Evolutionary conservation across 1,284 basidiomycete genomes (phyloP).

Genomic region (Anthracocystis walkeri): DNA sequence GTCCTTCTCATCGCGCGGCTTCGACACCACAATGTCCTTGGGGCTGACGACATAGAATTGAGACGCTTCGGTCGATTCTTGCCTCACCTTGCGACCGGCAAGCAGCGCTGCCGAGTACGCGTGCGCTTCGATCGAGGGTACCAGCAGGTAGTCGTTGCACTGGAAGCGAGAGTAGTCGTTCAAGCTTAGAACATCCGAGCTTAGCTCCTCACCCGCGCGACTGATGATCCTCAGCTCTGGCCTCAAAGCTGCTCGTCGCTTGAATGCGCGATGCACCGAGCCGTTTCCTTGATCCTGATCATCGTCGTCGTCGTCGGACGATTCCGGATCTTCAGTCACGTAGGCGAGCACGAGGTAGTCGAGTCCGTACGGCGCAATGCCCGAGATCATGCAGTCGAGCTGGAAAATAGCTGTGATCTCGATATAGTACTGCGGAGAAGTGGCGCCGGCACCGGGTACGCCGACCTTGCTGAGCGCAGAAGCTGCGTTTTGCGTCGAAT

Average conservation of each 20-base stretch:
- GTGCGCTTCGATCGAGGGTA: slow-evolving; percentile 62
- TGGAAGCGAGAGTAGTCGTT: slow-evolving; percentile 83
- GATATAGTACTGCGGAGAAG: slow-evolving; percentile 71
- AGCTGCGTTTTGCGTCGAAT: slow-evolving; percentile 28
- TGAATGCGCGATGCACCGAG: slow-evolving; percentile 69
- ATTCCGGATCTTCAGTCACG: slow-evolving; percentile 69
- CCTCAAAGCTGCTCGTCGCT: slow-evolving; percentile 82
- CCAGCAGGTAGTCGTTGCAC: slow-evolving; percentile 90
- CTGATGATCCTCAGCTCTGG: slow-evolving; percentile 95
- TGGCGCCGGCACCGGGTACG: slow-evolving; percentile 14
- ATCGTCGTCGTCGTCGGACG: slow-evolving; percentile 29
- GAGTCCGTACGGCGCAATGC: slow-evolving; percentile 80
- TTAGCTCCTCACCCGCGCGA: slow-evolving; percentile 86
- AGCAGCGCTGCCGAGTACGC: slow-evolving; percentile 47
- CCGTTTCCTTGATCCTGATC: slow-evolving; percentile 10
- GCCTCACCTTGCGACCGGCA: slow-evolving; percentile 37
- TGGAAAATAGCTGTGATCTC: slow-evolving; percentile 93
- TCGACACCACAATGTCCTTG: slow-evolving; percentile 84
- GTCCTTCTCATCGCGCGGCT: slow-evolving; percentile 86
- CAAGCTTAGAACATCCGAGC: slow-evolving; percentile 85
- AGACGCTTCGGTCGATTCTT: slow-evolving; percentile 28
- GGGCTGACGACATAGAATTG: slow-evolving; percentile 86
- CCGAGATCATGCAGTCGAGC: slow-evolving; percentile 94
- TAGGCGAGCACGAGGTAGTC: slow-evolving; percentile 84
- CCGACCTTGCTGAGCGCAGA: slow-evolving; percentile 36